Base-by-base conservation (phyloP, 768 basidiomycete genomes). In the Pluteus cervinus region DNA sequence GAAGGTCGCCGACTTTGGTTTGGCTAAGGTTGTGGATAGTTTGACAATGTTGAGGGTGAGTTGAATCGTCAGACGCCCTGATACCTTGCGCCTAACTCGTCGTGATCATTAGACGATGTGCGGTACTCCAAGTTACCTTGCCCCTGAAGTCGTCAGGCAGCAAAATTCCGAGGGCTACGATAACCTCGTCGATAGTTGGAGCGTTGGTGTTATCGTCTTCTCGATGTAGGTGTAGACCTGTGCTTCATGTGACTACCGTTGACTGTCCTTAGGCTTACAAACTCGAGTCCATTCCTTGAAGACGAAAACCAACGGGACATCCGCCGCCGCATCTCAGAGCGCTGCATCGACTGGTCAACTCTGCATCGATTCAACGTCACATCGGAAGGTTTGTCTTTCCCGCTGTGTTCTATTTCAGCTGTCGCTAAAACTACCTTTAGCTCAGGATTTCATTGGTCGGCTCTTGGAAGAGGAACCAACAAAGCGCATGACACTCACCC, bases 1-100 rank as follows among this genome's bases (percentile, higher is more conserved):
- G 48, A 97, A 97, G 54, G 82, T 97, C 11, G 93, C 94, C 2
- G 94, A 97, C 58, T 99, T 96, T 54, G 94, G 94, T 3, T 75
- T 97, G 5, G 93, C 94, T 1, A 99, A 98, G 56, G 78, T 84
- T n/a, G 79, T 88, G 16, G 80, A 88, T 45, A 80, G 77, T 45
- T 54, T 76, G 47, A 89, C 86, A 0, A 82, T 85, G 73, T 61
- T 90, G 9, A 72, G 72, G 46, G 88, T 89, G 45, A 11, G 77
- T 57, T 18, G 35, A 4, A 16, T 10, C 25, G n/a, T n/a, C n/a
- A n/a, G n/a, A n/a, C n/a, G n/a, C n/a, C n/a, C n/a, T 24, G 17
- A 14, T 29, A 18, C 12, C 15, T 34, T 10, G 9, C 17, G 12
- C n/a, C 33, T 25, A 16, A 28, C 25, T 22, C 25, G 18, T 15